Base-by-base conservation (phyloP, 2,329 filamentous ascomycete genomes). In the Trematosphaeria pertusa region DNA sequence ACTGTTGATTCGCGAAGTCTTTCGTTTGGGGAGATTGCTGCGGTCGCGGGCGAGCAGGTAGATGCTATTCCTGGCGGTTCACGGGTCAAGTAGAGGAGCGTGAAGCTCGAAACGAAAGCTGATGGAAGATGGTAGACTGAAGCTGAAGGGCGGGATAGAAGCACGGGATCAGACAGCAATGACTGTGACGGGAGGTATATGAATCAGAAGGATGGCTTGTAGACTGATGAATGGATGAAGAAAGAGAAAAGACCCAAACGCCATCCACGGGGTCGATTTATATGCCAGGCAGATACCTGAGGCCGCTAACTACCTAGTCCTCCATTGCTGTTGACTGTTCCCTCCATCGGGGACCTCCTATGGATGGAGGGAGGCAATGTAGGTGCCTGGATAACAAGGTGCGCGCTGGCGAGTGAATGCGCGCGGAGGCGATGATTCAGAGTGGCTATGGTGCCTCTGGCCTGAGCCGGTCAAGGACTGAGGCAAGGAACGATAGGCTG, bases 241-340 rank as follows among this genome's bases (percentile, higher is more conserved):
- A 54, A 41, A 52, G 41, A 50, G 56, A 53, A 53, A 52, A 50
- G 33, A 37, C 37, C 15, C 32, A 31, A 38, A 45, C 39, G 39
- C 31, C 41, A 50, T 40, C 43, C 24, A 34, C 41, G 20, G 21
- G 43, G 43, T 44, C 12, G 46, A 59, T 62, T 61, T 67, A 68
- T 68, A 67, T 45, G 10, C 48, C 59, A 68, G 64, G 64, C 64
- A 68, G 58, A 61, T 53, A 51, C 57, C 58, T 65, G 65, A 69
- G 66, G 65, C 66, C 65, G 64, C 49, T 53, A 43, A 46, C 51
- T 50, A 42, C 11, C 21, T 28, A 35, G 37, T 30, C 21, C 43
- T 44, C 37, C 35, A 39, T 38, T n/a, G n/a, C 24, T 28, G 37
- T 58, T 59, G 58, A 62, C 56, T 62, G 42, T 56, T 56, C 37